Evolutionary conservation across 306 rosid species (phyloP).

Genomic region (Vicia sativa): DNA sequence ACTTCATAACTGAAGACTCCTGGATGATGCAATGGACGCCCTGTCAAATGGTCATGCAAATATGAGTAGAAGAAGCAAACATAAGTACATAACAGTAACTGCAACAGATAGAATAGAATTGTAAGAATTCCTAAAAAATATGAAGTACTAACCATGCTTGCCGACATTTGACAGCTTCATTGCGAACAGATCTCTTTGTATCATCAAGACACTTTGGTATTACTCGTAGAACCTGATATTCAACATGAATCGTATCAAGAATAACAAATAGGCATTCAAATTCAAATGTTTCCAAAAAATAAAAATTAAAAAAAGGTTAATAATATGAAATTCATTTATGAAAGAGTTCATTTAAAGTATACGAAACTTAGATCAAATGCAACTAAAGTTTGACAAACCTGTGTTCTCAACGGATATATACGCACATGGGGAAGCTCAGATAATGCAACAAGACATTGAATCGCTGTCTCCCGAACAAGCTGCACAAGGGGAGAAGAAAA

Average conservation of each 20-base stretch:
- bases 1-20: constrained; percentile 54
- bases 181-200: constrained; percentile 77
- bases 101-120: constrained; percentile 4
- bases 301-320: constrained; percentile 13
- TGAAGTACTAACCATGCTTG: constrained; percentile 74
- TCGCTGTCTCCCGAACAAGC: constrained; percentile 94
- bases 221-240: constrained; percentile 60
- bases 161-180: constrained; percentile 82
- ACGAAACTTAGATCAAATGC: background rate
- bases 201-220: constrained; percentile 72
- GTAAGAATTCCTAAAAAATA: background rate
- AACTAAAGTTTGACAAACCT: constrained; percentile 57
- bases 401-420: constrained; percentile 82
- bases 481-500: constrained; percentile 40
- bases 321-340: background rate
- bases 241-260: constrained; percentile 19
- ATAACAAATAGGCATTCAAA: background rate
- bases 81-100: background rate
- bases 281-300: constrained; percentile 2
- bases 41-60: constrained; percentile 42
- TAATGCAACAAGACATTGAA: constrained; percentile 82
- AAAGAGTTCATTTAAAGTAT: too few relatives aligned
- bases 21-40: constrained; percentile 61
- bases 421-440: constrained; percentile 77
- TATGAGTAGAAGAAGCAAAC: constrained; percentile 12